Evolutionary conservation across 441 rosid genomes (phyloP).

Genomic region (Pelargonium fulgidum): DNA sequence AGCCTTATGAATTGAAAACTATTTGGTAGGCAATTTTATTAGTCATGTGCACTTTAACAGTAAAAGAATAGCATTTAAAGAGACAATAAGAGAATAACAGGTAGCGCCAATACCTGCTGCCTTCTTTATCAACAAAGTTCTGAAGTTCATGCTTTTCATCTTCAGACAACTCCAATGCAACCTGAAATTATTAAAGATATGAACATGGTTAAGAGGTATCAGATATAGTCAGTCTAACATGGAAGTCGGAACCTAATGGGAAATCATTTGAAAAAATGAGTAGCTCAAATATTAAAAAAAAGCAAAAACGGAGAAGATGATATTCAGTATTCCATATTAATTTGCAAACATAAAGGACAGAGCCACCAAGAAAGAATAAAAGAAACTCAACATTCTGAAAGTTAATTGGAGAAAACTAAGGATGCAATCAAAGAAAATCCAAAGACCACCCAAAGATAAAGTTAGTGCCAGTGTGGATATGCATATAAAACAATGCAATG

Average conservation of each 20-base stretch:
- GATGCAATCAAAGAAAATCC: neutral
- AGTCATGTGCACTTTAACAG: neutral
- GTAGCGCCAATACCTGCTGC: constrained; percentile 48
- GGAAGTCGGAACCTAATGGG: neutral
- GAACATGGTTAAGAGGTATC: neutral
- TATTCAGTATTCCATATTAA: no score
- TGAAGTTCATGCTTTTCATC: constrained; percentile 54
- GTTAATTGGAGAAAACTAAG: neutral
- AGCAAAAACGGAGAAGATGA: neutral
- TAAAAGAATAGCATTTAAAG: neutral
- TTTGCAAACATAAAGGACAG: neutral
- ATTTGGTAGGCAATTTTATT: neutral
- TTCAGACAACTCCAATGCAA: constrained; percentile 67
- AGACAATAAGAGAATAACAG: neutral
- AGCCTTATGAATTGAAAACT: constrained; percentile 4
- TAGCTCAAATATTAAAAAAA: neutral
- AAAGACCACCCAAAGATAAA: neutral
- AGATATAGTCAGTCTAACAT: neutral
- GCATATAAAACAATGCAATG: neutral
- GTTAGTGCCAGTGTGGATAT: neutral
- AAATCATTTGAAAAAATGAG: neutral
- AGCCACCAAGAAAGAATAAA: neutral
- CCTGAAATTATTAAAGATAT: constrained; percentile 28
- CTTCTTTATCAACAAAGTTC: constrained; percentile 41
- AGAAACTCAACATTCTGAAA: neutral